A percentile compares a stretch with the other conserved stretches of the same genome.
These are phyloP conservation scores for Spirogloea muscicola DNA, from an alignment of 139 green algal species.

Conservation along the genomic window DNA sequence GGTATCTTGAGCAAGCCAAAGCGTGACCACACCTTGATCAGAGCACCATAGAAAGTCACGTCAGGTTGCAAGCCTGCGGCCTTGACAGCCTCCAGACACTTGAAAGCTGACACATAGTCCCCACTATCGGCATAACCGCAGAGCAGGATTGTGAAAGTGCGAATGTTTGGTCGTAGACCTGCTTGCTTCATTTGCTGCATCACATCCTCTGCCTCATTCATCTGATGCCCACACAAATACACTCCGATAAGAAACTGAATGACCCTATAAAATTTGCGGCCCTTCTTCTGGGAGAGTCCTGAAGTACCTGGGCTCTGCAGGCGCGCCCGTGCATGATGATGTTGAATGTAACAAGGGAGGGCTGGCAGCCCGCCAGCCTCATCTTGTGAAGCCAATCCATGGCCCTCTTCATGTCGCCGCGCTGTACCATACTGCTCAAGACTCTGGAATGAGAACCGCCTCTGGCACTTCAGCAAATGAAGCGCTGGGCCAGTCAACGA, in stretches of 20 bases:
- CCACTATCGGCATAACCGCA: not conserved
- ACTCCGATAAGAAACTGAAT: not conserved
- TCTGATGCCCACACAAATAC: conserved; percentile 1
- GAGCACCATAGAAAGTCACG: not conserved
- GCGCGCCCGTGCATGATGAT: not conserved
- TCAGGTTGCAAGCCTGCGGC: not conserved
- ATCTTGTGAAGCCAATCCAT: not conserved
- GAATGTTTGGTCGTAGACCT: not conserved
- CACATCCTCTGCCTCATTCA: not conserved
- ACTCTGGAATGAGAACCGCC: too few species aligned
- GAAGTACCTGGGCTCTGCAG: not conserved
- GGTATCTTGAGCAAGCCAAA: too few species aligned
- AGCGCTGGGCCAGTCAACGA: too few species aligned
- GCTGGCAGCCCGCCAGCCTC: not conserved
- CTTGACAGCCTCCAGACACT: not conserved
- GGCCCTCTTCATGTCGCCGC: not conserved
- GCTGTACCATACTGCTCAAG: too few species aligned
- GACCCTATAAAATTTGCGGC: not conserved
- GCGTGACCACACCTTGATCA: conserved; percentile 10
- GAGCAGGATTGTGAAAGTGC: not conserved
- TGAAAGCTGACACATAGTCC: not conserved
- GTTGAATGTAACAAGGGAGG: not conserved
- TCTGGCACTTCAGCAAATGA: too few species aligned
- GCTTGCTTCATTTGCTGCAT: not conserved
- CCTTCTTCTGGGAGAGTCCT: not conserved